phyloP scores from a whole-genome alignment of 108 stramenopile species.

The Halocafeteria seosinensis region DNA sequence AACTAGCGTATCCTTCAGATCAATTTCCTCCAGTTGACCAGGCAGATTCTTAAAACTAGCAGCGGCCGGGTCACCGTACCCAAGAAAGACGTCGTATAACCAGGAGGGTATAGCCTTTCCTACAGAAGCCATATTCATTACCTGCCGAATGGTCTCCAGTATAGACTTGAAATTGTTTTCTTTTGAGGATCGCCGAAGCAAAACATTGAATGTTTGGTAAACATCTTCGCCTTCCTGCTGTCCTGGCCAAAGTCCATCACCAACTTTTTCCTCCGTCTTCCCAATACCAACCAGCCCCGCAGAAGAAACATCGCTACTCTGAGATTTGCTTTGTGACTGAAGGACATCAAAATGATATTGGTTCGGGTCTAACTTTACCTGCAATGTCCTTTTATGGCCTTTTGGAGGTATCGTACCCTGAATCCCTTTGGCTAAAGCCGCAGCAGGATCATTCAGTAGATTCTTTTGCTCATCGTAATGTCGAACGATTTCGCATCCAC shows the following conservation, averaged over 20 bases:
- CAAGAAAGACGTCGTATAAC: conserved; percentile 70
- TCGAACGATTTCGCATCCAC: conserved; percentile 60
- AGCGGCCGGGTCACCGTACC: conserved; percentile 57
- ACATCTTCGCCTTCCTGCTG: conserved; percentile 6
- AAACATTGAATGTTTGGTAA: conserved; percentile 55
- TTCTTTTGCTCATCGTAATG: conserved; percentile 63
- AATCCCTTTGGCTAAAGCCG: neutral
- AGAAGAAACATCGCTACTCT: neutral
- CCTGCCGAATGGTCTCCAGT: conserved; percentile 66
- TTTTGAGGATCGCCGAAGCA: conserved; percentile 61
- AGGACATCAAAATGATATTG: conserved; percentile 53
- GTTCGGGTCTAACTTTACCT: conserved; percentile 58
- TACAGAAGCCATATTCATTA: conserved; percentile 40
- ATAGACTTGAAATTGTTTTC: conserved; percentile 89
- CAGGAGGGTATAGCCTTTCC: conserved; percentile 62
- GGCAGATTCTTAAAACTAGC: conserved; percentile 36
- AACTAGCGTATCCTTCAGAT: conserved; percentile 71
- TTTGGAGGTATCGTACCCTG: neutral
- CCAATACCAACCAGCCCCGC: neutral
- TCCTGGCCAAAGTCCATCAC: neutral
- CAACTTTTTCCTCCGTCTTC: too few relatives aligned
- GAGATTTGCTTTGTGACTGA: conserved; percentile 4
- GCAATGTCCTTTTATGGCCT: conserved; percentile 50
- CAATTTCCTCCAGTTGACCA: conserved; percentile 40
- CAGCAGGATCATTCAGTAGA: conserved; percentile 53